Conservation (phyloP, 2,329 filamentous ascomycete genomes). For the Colletotrichum sp. region DNA sequence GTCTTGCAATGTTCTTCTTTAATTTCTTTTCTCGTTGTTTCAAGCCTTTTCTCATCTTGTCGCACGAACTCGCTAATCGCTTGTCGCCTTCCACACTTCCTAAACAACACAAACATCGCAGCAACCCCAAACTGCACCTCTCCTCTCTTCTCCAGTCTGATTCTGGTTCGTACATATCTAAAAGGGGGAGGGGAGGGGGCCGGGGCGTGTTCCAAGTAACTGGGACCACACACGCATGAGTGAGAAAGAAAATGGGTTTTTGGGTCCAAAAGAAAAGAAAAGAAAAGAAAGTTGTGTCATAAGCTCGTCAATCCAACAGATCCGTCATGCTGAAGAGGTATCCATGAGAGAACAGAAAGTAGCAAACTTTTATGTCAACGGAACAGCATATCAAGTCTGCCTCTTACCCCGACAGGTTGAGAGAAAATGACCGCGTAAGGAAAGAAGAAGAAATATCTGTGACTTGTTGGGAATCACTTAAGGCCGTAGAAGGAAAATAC, state of each 20-base stretch:
- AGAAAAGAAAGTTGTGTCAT: not conserved
- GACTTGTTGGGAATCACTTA: slow-evolving; percentile 21
- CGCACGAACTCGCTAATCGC: not conserved
- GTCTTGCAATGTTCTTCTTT: not conserved
- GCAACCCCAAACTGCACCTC: not conserved
- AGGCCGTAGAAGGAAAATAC: slow-evolving; percentile 18
- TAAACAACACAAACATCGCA: not conserved
- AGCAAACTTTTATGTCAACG: slow-evolving; percentile 20
- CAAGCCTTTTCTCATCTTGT: not conserved
- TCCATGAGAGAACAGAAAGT: slow-evolving; percentile 22
- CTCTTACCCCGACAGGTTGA: slow-evolving; percentile 16
- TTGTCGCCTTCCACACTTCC: not conserved
- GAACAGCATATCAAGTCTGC: slow-evolving; percentile 18
- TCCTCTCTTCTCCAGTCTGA: not conserved
- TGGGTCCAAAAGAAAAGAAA: not conserved
- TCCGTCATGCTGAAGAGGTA: slow-evolving; percentile 23
- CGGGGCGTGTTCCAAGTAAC: not conserved
- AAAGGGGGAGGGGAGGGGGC: not conserved
- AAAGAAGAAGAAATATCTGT: slow-evolving; percentile 11
- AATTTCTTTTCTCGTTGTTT: not conserved
- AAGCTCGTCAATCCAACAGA: slow-evolving; percentile 22
- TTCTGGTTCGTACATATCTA: not conserved
- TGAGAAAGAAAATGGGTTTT: not conserved
- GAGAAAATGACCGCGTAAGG: slow-evolving; percentile 18
- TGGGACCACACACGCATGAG: not conserved